phyloP scores from a whole-genome alignment of 2,329 filamentous ascomycete species.

The Chrysoporthe deuterocubensis region DNA sequence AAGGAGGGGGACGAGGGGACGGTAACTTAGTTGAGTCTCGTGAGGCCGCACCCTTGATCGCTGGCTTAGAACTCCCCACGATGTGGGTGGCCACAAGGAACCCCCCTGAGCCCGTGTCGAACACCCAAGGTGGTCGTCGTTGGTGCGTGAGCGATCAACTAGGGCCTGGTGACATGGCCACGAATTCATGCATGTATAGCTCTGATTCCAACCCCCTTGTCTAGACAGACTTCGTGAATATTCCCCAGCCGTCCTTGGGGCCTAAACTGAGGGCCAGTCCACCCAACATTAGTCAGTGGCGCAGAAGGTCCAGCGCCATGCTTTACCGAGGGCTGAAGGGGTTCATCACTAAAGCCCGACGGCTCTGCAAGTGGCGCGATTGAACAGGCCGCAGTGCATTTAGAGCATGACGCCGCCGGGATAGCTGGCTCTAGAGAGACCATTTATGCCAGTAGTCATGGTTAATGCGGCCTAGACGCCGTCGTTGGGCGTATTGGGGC shows the following conservation, averaged over 20 bases:
- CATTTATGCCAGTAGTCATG: not conserved
- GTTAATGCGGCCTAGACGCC: not conserved
- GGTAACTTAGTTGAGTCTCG: slow-evolving; percentile 22
- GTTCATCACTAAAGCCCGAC: not conserved
- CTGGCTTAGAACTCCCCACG: slow-evolving; percentile 20
- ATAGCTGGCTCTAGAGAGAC: not conserved
- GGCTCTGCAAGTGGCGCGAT: slow-evolving; percentile 4
- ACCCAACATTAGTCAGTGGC: slow-evolving; percentile 5
- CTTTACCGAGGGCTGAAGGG: not conserved
- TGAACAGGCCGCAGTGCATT: slow-evolving; percentile 7
- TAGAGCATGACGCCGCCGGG: not conserved
- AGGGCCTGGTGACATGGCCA: slow-evolving; percentile 45
- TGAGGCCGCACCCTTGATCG: slow-evolving; percentile 24
- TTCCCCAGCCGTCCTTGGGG: slow-evolving; percentile 13
- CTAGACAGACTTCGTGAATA: slow-evolving; percentile 18
- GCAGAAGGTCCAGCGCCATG: not conserved
- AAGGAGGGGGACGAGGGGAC: slow-evolving; percentile 14
- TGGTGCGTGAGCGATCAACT: slow-evolving; percentile 43
- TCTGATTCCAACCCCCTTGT: slow-evolving; percentile 19
- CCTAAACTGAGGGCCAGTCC: not conserved
- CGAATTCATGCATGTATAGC: slow-evolving; percentile 49
- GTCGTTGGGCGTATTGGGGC: not conserved
- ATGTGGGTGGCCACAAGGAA: slow-evolving; percentile 23
- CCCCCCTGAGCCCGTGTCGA: slow-evolving; percentile 22
- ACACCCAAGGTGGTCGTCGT: slow-evolving; percentile 33